These are phyloP conservation scores for Tetrapisispora fleetii DNA, from an alignment of 805 yeast genomes.

Conservation along the genomic window DNA sequence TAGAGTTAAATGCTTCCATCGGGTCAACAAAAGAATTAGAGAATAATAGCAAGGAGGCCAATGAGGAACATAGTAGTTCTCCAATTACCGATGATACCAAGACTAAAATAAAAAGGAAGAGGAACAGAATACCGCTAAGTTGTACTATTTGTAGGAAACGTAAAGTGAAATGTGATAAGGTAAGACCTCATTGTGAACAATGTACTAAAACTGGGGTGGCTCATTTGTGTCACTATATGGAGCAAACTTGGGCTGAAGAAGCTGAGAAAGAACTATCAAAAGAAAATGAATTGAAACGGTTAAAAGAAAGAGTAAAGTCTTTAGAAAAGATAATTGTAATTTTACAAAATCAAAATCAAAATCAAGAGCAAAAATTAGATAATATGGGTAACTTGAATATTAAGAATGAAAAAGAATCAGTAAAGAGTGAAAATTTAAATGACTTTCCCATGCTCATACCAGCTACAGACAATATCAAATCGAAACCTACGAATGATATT, in stretches of 20 bases:
- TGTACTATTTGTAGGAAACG: slow-evolving; percentile 41
- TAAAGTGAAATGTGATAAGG: slow-evolving; percentile 42
- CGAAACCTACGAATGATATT: background rate
- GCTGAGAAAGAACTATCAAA: slow-evolving; percentile 40
- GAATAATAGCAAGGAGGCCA: background rate
- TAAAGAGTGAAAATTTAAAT: background rate
- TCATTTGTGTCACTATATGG: slow-evolving; percentile 47
- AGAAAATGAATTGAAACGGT: slow-evolving; percentile 38
- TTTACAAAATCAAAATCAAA: slow-evolving; percentile 3
- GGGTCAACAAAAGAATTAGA: background rate
- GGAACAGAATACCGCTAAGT: slow-evolving; percentile 41
- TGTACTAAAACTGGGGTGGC: slow-evolving; percentile 51
- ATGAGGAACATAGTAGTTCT: background rate
- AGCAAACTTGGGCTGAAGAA: slow-evolving; percentile 49
- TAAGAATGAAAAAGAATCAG: background rate
- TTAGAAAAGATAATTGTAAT: slow-evolving; percentile 38
- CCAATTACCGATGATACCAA: background rate
- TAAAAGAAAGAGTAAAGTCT: slow-evolving; percentile 45
- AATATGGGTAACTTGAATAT: background rate
- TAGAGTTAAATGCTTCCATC: background rate
- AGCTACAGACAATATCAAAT: background rate
- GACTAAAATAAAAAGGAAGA: slow-evolving; percentile 25
- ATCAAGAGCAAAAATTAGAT: background rate
- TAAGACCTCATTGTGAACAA: slow-evolving; percentile 46
- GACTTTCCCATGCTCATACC: background rate